Evolutionary conservation across 164 flowering plant genomes (phyloP).

Genomic region (Santalum album): DNA sequence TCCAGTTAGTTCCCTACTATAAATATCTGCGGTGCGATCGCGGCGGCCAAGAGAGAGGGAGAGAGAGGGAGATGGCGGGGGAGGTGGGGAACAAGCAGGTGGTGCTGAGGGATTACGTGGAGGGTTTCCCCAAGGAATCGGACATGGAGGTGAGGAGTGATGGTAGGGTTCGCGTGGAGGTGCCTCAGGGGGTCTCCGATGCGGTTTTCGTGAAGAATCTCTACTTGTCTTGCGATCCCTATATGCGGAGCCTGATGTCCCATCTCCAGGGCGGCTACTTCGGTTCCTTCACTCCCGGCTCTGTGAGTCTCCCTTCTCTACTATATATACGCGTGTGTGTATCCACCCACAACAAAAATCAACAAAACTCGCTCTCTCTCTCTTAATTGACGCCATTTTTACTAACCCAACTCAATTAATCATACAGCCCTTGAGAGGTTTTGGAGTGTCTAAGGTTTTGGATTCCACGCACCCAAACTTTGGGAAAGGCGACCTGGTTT

Average conservation of each 20-base stretch:
- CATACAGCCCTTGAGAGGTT: constrained; percentile 21
- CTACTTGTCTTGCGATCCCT: constrained; percentile 35
- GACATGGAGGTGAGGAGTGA: constrained; percentile 19
- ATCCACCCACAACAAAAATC: too few relatives aligned
- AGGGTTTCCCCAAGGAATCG: constrained; percentile 22
- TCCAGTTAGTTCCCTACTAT: too few relatives aligned
- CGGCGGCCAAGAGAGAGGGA: too few relatives aligned
- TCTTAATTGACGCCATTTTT: too few relatives aligned
- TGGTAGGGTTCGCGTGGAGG: constrained; percentile 6
- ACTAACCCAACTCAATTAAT: too few relatives aligned
- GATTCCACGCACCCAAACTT: constrained; percentile 19
- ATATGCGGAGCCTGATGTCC: constrained; percentile 17
- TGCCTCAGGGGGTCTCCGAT: constrained; percentile 8
- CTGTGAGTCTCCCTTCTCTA: too few relatives aligned
- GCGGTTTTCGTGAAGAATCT: constrained; percentile 27
- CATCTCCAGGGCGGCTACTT: constrained; percentile 5
- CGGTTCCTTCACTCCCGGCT: constrained; percentile 15
- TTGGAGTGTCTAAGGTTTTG: constrained; percentile 30
- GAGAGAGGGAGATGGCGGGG: constrained; percentile 3
- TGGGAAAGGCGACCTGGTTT: constrained; percentile 26
- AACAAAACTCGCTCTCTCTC: too few relatives aligned
- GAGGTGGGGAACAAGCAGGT: constrained; percentile 26
- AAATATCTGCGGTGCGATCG: too few relatives aligned
- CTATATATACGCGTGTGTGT: too few relatives aligned
- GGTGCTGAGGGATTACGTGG: constrained; percentile 15